These are phyloP conservation scores for Syncephalis fuscata DNA, from an alignment of 371 early-diverging fungal genomes.

Conservation along the genomic window DNA sequence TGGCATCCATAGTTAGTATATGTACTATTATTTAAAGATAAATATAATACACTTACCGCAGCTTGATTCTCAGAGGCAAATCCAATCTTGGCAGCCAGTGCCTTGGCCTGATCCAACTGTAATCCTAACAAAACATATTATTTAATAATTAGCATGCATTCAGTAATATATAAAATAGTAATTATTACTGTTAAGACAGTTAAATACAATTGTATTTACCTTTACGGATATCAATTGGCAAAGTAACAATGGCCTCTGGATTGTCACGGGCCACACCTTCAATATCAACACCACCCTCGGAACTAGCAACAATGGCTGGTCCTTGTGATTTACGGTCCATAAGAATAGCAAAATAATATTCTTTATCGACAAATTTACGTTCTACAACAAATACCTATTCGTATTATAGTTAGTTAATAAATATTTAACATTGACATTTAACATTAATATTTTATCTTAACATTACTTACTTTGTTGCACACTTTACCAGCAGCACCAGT, in stretches of 20 bases:
- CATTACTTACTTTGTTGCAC: conserved; percentile 66
- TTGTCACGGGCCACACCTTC: conserved; percentile 86
- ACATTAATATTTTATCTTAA: too few relatives aligned
- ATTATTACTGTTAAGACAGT: conserved; percentile 9
- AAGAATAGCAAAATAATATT: conserved; percentile 96
- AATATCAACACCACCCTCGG: conserved; percentile 96
- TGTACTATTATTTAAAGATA: too few relatives aligned
- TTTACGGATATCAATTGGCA: conserved; percentile 58
- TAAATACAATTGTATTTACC: conserved; percentile 21
- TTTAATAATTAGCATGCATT: too few relatives aligned
- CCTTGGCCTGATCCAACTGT: conserved; percentile 37
- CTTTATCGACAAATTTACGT: conserved; percentile 86
- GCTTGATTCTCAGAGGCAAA: conserved; percentile 68
- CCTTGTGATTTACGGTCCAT: conserved; percentile 92
- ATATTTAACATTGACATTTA: too few relatives aligned
- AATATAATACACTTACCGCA: conserved; percentile 7
- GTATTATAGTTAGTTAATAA: background rate
- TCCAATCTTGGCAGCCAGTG: conserved; percentile 65
- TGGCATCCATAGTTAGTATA: background rate
- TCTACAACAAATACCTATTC: conserved; percentile 77
- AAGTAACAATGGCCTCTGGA: conserved; percentile 83
- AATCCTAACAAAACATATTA: conserved; percentile 25
- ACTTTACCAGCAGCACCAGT: conserved; percentile 90
- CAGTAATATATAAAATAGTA: background rate
- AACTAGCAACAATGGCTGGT: conserved; percentile 87